Evolutionary conservation across 2,329 filamentous ascomycete genomes (phyloP).

Genomic region (Colletotrichum lini): DNA sequence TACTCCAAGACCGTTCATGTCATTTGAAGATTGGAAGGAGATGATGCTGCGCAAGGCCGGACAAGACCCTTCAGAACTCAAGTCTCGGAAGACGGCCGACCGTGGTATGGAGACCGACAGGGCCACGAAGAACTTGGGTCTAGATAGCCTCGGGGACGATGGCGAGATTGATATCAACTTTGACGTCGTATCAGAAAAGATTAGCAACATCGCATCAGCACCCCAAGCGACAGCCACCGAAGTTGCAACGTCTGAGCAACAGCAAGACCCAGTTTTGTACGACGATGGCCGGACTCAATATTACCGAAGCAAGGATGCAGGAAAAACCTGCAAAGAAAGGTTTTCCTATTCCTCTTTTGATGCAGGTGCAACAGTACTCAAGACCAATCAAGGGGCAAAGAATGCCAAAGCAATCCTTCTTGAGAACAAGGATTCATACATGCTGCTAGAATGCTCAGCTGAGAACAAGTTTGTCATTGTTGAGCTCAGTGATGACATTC

Average conservation of each 20-base stretch:
- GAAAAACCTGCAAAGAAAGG: constrained; percentile 96
- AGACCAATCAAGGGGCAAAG: constrained; percentile 88
- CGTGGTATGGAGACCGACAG: constrained; percentile 63
- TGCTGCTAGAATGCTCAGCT: constrained; percentile 91
- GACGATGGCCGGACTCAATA: constrained; percentile 66
- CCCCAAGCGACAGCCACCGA: constrained; percentile 33
- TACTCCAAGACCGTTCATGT: constrained; percentile 78
- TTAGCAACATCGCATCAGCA: constrained; percentile 45
- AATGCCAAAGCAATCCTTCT: constrained; percentile 90
- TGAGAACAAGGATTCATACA: constrained; percentile 99
- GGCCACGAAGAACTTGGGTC: constrained; percentile 71
- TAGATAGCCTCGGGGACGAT: constrained; percentile 89
- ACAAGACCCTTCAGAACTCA: constrained; percentile 73
- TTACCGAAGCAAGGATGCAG: constrained; percentile 89
- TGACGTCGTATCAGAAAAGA: constrained; percentile 62
- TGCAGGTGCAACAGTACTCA: constrained; percentile 92
- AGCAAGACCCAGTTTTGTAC: constrained; percentile 59
- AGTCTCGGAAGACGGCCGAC: constrained; percentile 72
- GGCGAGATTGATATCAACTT: constrained; percentile 80
- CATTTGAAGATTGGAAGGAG: constrained; percentile 98
- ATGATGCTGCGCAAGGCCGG: constrained; percentile 90
- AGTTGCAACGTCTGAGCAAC: constrained; percentile 39
- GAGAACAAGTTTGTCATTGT: constrained; percentile 95
- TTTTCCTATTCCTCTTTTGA: constrained; percentile 99
- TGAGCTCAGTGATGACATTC: constrained; percentile 87